phyloP scores from a whole-genome alignment of 805 yeast species.

The Cyberlindnera mississippiensis region DNA sequence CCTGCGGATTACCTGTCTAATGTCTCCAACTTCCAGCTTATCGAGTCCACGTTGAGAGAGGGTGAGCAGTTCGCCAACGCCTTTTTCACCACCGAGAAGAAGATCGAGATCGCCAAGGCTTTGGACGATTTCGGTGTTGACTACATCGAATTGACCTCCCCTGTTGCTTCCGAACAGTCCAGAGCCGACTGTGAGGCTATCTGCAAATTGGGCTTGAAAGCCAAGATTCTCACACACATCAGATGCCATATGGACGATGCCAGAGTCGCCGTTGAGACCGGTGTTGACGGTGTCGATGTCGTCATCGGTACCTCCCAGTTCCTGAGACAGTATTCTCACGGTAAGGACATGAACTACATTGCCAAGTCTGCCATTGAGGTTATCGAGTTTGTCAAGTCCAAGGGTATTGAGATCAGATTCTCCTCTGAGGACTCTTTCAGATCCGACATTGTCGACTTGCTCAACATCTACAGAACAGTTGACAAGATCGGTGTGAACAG shows the following conservation, averaged over 20 bases:
- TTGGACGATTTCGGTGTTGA: slow-evolving; percentile 97
- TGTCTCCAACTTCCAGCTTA: slow-evolving; percentile 82
- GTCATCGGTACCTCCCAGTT: slow-evolving; percentile 97
- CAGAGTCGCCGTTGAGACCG: slow-evolving; percentile 93
- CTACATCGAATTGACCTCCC: slow-evolving; percentile 95
- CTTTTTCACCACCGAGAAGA: slow-evolving; percentile 89
- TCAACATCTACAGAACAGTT: slow-evolving; percentile 94
- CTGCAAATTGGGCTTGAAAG: slow-evolving; percentile 93
- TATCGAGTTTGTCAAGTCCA: slow-evolving; percentile 93
- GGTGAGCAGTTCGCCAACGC: slow-evolving; percentile 99
- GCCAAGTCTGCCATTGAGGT: slow-evolving; percentile 96
- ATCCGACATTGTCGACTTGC: slow-evolving; percentile 90
- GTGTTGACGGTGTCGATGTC: slow-evolving; percentile 98
- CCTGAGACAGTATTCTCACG: slow-evolving; percentile 91
- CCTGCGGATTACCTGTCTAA: slow-evolving; percentile 91
- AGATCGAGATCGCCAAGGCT: slow-evolving; percentile 95
- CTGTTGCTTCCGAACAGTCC: slow-evolving; percentile 95
- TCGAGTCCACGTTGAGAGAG: slow-evolving; percentile 94
- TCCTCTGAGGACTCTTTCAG: slow-evolving; percentile 97
- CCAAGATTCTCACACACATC: slow-evolving; percentile 93
- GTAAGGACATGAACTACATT: slow-evolving; percentile 97
- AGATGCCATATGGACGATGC: slow-evolving; percentile 99
- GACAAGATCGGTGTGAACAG: slow-evolving; percentile 97
- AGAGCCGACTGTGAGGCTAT: slow-evolving; percentile 95
- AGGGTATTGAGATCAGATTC: slow-evolving; percentile 95